These are phyloP conservation scores for Xerophyta viscosa DNA, from an alignment of 106 monocot species.

Conservation along the genomic window DNA sequence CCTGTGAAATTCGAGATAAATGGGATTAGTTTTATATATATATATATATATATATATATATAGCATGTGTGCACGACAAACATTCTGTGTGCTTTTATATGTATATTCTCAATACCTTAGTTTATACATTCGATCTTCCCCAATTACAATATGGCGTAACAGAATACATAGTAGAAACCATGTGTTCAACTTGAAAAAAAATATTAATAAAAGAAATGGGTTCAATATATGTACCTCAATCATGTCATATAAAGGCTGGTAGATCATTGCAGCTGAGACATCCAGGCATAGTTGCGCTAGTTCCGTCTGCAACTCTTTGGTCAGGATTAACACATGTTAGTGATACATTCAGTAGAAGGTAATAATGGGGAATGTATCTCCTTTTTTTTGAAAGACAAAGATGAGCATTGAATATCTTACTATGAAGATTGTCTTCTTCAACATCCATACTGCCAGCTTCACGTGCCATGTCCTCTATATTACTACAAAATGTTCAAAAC, in stretches of 20 bases:
- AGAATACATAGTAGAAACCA: no score
- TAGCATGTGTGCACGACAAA: no score
- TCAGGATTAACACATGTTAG: constrained; percentile 5
- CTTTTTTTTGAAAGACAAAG: no score
- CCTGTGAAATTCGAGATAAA: constrained; percentile 35
- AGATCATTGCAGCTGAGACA: constrained; percentile 42
- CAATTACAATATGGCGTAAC: no score
- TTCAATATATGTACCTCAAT: constrained; percentile 83
- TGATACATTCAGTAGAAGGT: background rate
- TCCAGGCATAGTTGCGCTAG: constrained; percentile 54
- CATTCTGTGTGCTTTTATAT: no score
- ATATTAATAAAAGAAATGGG: no score
- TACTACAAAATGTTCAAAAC: constrained; percentile 31
- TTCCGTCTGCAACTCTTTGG: constrained; percentile 63
- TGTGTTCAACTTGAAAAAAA: no score
- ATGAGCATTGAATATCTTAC: constrained; percentile 26
- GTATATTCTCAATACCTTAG: no score
- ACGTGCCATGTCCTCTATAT: constrained; percentile 94
- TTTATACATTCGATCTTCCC: no score
- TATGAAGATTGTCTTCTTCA: constrained; percentile 72
- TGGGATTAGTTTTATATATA: background rate
- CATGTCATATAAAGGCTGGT: constrained; percentile 80
- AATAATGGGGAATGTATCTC: background rate
- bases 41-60: no score
- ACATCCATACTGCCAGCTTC: constrained; percentile 88